phyloP scores from a whole-genome alignment of 2,329 filamentous ascomycete genomes.

The Alternaria atra region DNA sequence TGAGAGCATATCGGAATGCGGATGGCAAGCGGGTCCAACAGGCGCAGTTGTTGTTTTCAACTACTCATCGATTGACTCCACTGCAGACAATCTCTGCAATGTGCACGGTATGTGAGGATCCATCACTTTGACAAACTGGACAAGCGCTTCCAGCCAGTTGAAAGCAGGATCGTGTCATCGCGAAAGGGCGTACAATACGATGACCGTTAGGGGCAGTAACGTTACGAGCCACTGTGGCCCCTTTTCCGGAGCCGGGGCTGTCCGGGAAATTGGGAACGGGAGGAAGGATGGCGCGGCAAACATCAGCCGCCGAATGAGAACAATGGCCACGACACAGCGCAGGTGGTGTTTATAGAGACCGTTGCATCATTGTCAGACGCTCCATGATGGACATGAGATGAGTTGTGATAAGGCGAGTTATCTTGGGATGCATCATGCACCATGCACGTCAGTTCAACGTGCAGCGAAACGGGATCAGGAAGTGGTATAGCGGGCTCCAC shows the following conservation, averaged over 20 bases:
- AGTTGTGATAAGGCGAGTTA: not conserved
- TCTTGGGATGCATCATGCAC: slow-evolving; percentile 8
- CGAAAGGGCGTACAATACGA: slow-evolving; percentile 2
- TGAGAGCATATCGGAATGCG: slow-evolving; percentile 10
- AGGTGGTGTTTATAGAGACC: not conserved
- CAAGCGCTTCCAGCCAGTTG: not conserved
- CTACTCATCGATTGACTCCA: slow-evolving; percentile 1
- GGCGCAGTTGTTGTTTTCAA: slow-evolving; percentile 5
- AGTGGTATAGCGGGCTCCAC: slow-evolving; percentile 14
- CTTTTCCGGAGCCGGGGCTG: slow-evolving; percentile 17
- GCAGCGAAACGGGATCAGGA: slow-evolving; percentile 12
- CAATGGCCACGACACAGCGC: not conserved
- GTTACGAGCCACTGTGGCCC: slow-evolving; percentile 14
- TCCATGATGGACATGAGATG: slow-evolving; percentile 1
- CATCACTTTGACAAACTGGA: not conserved
- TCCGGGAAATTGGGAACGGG: slow-evolving; percentile 18
- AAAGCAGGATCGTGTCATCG: not conserved
- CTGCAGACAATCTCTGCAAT: not conserved
- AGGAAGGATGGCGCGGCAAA: slow-evolving; percentile 9
- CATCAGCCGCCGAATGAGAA: not conserved
- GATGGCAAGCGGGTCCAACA: slow-evolving; percentile 9
- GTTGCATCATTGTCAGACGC: not conserved
- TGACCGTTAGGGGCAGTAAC: slow-evolving; percentile 5
- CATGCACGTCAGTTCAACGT: slow-evolving; percentile 19
- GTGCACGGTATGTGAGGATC: not conserved